Conservation (phyloP, 176 grass and related monocot genomes). For the Carex parvula region DNA sequence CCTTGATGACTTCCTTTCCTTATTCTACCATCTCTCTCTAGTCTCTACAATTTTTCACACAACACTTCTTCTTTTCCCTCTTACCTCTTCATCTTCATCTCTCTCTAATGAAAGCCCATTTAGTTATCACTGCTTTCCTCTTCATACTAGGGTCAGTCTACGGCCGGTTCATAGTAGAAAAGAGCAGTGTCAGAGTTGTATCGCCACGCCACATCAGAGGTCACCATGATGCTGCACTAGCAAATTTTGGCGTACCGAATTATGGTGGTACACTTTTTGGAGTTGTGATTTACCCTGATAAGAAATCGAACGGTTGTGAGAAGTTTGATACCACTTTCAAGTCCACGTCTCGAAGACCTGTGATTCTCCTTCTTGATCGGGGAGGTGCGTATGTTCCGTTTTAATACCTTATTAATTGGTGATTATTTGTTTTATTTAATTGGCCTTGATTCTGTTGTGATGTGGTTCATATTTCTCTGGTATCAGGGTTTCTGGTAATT, state of each 20-base stretch:
- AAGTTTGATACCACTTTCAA: constrained; percentile 57
- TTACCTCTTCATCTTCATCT: background rate
- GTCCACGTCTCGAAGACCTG: constrained; percentile 56
- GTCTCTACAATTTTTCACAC: background rate
- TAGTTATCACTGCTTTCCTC: background rate
- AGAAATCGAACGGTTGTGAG: constrained; percentile 54
- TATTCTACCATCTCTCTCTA: background rate
- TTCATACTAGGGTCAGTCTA: constrained; percentile 20
- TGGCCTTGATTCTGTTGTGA: background rate
- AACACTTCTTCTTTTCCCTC: background rate
- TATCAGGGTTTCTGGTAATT: background rate
- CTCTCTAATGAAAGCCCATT: constrained; percentile 8
- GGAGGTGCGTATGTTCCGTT: constrained; percentile 45
- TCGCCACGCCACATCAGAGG: constrained; percentile 70
- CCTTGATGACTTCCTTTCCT: background rate
- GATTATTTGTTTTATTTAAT: background rate
- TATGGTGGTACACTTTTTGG: constrained; percentile 88
- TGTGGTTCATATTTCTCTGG: background rate
- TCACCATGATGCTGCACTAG: constrained; percentile 81
- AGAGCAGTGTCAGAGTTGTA: constrained; percentile 71
- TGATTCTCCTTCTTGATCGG: constrained; percentile 85
- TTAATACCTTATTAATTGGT: background rate
- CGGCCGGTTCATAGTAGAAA: constrained; percentile 85
- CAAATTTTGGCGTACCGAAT: constrained; percentile 88
- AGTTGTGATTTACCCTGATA: constrained; percentile 70